Conservation (phyloP, 2,329 filamentous ascomycete species). For the Volutella citrinella region DNA sequence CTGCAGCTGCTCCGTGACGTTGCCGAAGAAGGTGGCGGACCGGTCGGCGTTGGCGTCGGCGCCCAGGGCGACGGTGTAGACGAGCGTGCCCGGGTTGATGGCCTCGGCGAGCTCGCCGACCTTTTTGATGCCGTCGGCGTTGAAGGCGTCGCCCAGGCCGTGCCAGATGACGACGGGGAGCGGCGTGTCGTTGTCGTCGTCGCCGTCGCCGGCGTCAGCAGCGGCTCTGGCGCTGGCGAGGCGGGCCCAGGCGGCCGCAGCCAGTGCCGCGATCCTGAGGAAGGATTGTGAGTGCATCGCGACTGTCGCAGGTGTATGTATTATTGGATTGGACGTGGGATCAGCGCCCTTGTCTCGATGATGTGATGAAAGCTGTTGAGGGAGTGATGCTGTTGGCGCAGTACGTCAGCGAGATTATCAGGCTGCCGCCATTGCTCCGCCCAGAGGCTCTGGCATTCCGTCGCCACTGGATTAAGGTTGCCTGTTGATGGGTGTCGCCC, state of each 20-base stretch:
- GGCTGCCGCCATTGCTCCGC: too few relatives aligned
- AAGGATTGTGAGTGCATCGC: slow-evolving; percentile 17
- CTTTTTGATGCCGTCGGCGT: slow-evolving; percentile 68
- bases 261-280: slow-evolving; percentile 24
- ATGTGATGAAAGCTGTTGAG: not conserved
- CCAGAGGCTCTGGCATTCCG: too few relatives aligned
- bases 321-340: too few relatives aligned
- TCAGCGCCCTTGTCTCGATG: not conserved
- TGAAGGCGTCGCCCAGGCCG: slow-evolving; percentile 72
- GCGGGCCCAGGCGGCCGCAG: slow-evolving; percentile 31
- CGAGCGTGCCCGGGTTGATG: slow-evolving; percentile 77
- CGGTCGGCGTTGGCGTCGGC: slow-evolving; percentile 67
- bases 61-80: slow-evolving; percentile 74
- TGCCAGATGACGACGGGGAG: slow-evolving; percentile 96
- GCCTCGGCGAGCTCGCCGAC: slow-evolving; percentile 70
- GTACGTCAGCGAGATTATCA: too few relatives aligned
- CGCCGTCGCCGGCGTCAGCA: slow-evolving; percentile 24
- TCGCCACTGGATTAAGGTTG: too few relatives aligned
- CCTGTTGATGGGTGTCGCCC: too few relatives aligned
- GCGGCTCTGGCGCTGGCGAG: slow-evolving; percentile 19
- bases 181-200: slow-evolving; percentile 58
- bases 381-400: too few relatives aligned
- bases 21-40: slow-evolving; percentile 85
- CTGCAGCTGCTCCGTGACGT: slow-evolving; percentile 75
- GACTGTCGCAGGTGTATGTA: too few relatives aligned